Evolutionary conservation across 495 filamentous ascomycete genomes (phyloP), one percentile per base, ranked within the genome.

Genomic region (Lasiosphaeriaceae sp.): DNA sequence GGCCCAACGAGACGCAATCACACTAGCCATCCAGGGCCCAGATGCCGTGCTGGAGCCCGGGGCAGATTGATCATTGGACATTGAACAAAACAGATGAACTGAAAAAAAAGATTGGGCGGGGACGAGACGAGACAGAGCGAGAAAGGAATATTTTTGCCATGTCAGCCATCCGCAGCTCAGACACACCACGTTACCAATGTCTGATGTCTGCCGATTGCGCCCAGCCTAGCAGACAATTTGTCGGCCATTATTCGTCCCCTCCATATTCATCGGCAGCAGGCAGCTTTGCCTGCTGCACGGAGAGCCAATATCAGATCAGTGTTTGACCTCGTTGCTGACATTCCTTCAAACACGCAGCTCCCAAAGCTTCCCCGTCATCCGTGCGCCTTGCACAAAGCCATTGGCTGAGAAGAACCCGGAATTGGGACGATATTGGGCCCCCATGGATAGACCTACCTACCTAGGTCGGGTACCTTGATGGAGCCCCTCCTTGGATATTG

Each of bases 371-470:
- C 12, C 6, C 12, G 45, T 12, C 19, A 20, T n/a, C 29, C 35
- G 20, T 20, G 47, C 51, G 52, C 37, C 35, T 52, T 56, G 55
- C 67, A 34, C 59, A 58, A n/a, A 66, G 58, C 61, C 61, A 63
- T 62, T 64, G 59, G 49, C 48, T 54, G 34, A 46, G 47, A 50
- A 24, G 45, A 61, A 55, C 64, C 26, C 61, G 54, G 39, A 58
- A 55, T 66, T 61, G 53, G 23, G 23, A 46, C 58, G 35, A 54
- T 29, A 56, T 63, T 57, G 60, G 57, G 61, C 48, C 57, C 22
- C 57, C 22, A 54, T 55, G 50, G 51, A 17, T 41, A 34, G 46
- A 41, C 21, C n/a, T 6, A 17, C 29, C 34, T 52, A 20, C 3
- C 29, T 41, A 26, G 8, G 21, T n/a, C 17, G n/a, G 21, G 14